Evolutionary conservation across 1,284 basidiomycete species (phyloP).

Genomic region (Ganoderma lingzhi): DNA sequence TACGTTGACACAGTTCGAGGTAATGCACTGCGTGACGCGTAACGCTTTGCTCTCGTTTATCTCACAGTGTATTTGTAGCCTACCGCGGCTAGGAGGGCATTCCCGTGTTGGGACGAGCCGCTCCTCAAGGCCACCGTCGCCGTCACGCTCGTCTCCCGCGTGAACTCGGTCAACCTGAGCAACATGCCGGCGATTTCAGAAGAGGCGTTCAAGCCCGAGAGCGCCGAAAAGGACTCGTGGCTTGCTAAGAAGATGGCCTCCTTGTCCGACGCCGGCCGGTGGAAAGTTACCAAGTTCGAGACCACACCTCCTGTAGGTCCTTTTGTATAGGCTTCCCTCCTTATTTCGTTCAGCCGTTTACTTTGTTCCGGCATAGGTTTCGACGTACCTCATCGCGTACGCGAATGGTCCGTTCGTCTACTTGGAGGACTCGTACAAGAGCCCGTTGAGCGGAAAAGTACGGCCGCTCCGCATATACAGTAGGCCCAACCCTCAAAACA

Average conservation of each 20-base stretch:
- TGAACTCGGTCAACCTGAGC: slow-evolving; percentile 79
- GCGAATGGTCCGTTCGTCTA: slow-evolving; percentile 87
- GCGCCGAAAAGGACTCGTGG: slow-evolving; percentile 34
- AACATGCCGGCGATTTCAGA: slow-evolving; percentile 86
- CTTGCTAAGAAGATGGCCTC: slow-evolving; percentile 35
- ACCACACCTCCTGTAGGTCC: slow-evolving; percentile 64
- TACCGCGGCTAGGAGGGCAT: slow-evolving; percentile 84
- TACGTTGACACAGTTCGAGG: slow-evolving; percentile 85
- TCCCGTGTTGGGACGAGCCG: slow-evolving; percentile 96
- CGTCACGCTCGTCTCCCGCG: slow-evolving; percentile 86
- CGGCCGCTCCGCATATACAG: slow-evolving; percentile 89
- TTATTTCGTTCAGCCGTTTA: background rate
- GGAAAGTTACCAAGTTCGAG: slow-evolving; percentile 86
- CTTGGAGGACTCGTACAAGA: slow-evolving; percentile 81
- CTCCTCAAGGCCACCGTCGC: slow-evolving; percentile 89
- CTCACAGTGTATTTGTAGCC: slow-evolving; percentile 58
- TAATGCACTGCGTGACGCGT: slow-evolving; percentile 32
- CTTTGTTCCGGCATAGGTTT: slow-evolving; percentile 58
- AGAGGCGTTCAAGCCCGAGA: slow-evolving; percentile 45
- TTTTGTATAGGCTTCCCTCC: background rate
- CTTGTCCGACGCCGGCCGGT: slow-evolving; percentile 53
- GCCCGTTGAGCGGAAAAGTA: slow-evolving; percentile 84
- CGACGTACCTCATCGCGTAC: slow-evolving; percentile 91
- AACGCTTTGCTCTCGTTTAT: background rate
- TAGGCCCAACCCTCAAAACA: slow-evolving; percentile 38